Evolutionary conservation across 306 rosid genomes (phyloP).

Genomic region (Gastrolobium villosum): DNA sequence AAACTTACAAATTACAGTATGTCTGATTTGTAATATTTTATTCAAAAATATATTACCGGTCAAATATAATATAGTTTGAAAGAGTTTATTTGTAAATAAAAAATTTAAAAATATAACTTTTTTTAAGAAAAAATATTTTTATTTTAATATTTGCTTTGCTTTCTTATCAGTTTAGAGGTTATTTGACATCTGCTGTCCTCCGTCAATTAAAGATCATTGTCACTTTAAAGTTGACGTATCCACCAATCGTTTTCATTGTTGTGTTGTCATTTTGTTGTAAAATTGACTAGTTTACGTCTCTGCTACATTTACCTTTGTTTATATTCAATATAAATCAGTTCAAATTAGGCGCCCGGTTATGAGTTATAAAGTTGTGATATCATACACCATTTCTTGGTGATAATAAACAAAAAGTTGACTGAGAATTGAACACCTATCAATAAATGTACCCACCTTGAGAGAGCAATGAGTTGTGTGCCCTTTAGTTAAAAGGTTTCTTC

Average conservation of each 20-base stretch:
- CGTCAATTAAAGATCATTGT: constrained; percentile 38
- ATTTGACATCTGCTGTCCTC: constrained; percentile 28
- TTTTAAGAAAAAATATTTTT: too few species aligned
- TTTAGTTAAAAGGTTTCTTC: not conserved
- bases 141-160: not conserved
- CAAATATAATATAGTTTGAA: too few species aligned
- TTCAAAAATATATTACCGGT: too few species aligned
- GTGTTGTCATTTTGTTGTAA: constrained; percentile 28
- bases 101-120: too few species aligned
- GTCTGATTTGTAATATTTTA: too few species aligned
- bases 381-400: not conserved
- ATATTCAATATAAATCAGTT: constrained; percentile 17
- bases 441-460: not conserved
- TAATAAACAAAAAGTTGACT: not conserved
- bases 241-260: constrained; percentile 32
- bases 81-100: too few species aligned
- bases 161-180: not conserved
- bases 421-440: constrained; percentile 11
- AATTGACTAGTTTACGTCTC: constrained; percentile 6
- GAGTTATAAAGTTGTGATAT: not conserved
- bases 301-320: constrained; percentile 23
- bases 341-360: not conserved
- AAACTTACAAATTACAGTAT: too few species aligned
- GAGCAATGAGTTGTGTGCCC: not conserved
- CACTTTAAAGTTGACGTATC: constrained; percentile 27